These are phyloP conservation scores for Cynanchum wilfordii DNA, from an alignment of 257 asterid species.

Conservation along the genomic window DNA sequence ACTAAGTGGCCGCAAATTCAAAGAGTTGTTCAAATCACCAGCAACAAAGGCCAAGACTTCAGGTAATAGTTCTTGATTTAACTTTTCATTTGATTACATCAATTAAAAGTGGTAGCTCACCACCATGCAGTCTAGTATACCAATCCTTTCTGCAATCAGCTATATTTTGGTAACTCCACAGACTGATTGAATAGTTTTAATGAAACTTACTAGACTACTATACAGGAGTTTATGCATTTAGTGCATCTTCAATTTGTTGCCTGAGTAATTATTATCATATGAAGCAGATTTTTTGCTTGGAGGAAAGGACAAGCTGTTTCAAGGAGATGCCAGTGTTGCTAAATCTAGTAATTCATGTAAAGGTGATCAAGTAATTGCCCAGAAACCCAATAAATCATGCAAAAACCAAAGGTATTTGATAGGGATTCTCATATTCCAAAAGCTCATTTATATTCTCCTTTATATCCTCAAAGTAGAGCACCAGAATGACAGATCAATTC, in stretches of 20 bases:
- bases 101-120: not conserved
- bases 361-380: conserved; percentile 8
- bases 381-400: conserved; percentile 13
- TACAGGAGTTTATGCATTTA: not conserved
- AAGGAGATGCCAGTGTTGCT: conserved; percentile 12
- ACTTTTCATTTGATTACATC: not conserved
- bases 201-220: not conserved
- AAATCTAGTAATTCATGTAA: conserved; percentile 4
- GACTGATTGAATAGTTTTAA: not conserved
- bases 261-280: conserved; percentile 5
- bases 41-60: conserved; percentile 11
- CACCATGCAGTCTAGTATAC: not conserved
- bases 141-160: not conserved
- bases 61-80: conserved; percentile 9
- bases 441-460: not conserved
- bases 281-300: conserved; percentile 10
- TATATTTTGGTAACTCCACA: not conserved
- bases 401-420: conserved; percentile 23
- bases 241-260: not conserved
- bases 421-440: not conserved
- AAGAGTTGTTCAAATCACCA: conserved; percentile 4
- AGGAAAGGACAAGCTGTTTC: conserved; percentile 18
- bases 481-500: not conserved
- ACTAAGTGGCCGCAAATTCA: conserved; percentile 16
- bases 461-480: not conserved